Evolutionary conservation across 2,329 filamentous ascomycete genomes (phyloP), one percentile per base, ranked within the genome.

Genomic region (Botrytis fabae): DNA sequence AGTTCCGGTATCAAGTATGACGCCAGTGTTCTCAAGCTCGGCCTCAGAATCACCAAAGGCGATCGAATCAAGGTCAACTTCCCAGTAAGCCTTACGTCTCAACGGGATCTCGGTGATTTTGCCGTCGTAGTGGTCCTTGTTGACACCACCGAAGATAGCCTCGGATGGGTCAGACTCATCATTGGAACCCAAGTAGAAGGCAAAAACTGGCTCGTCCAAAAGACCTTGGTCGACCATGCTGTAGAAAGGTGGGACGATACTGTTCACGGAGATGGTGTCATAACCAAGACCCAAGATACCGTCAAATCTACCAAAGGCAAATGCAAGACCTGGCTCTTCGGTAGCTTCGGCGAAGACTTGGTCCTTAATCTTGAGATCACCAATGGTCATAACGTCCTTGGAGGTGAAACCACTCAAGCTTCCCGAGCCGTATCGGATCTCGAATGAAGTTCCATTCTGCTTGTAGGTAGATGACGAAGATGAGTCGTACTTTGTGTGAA

Each of bases 81-180:
- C 96, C 96, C 96, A 99, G 89, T 99, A 99, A 68, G 96, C 96
- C 92, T 98, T 98, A 83, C 96, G 93, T 83, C 96, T 93, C 79
- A 99, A 90, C 72, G 96, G 96, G 78, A 99, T 94, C 83, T 94
- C 97, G 82, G 91, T 93, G 80, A 99, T 89, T 84, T 98, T 91
- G 81, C 96, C 96, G 57, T 88, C 91, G 83, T 87, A 90, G 87
- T 96, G 94, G 81, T 86, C 85, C 85, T 94, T 86, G 83, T 98
- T 91, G 75, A 97, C 84, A 77, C 95, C 95, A 83, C 95, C 95
- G 78, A 99, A 99, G 78, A 91, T 90, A 74, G 91, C 95, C 85
- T 95, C 95, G 60, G 95, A 98, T 82, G 93, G 89, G 74, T 91
- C 88, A 69, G 90, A 90, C 38, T 92, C 89, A 38, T 84, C 82